Evolutionary conservation across 2,329 filamentous ascomycete genomes (phyloP).

Genomic region (Pyricularia grisea): DNA sequence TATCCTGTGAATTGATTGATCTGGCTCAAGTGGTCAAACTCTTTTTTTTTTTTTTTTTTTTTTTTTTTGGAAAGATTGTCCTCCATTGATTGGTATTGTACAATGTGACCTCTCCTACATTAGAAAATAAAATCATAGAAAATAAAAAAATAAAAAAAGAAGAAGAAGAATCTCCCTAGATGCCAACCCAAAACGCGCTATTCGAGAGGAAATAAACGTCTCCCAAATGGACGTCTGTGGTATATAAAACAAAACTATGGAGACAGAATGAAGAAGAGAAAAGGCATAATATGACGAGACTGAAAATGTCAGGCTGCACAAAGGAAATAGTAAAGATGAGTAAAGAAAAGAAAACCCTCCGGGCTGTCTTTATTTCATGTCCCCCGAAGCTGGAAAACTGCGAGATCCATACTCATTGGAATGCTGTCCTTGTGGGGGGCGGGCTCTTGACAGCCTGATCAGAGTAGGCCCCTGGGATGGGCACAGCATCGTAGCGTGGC

Average conservation of each 20-base stretch:
- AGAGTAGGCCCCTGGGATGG: constrained; percentile 78
- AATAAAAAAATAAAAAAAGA: no score
- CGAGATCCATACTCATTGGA: not conserved
- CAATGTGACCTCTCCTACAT: not conserved
- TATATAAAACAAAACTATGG: not conserved
- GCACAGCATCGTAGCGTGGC: constrained; percentile 74
- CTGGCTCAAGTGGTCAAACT: not conserved
- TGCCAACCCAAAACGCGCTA: not conserved
- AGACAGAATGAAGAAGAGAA: not conserved
- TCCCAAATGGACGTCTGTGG: not conserved
- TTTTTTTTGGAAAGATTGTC: not conserved
- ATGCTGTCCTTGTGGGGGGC: constrained; percentile 13
- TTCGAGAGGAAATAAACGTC: not conserved
- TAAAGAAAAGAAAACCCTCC: not conserved
- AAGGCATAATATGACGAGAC: not conserved
- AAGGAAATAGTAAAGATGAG: not conserved
- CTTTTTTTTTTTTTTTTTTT: no score
- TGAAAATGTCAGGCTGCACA: not conserved
- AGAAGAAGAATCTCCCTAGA: not conserved
- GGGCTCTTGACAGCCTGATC: constrained; percentile 44
- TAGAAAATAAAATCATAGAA: not conserved
- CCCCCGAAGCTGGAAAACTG: not conserved
- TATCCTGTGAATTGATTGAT: not conserved
- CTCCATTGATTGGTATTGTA: not conserved
- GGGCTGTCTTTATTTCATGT: not conserved